Percentiles rank a stretch among this genome's conserved stretches.
Evolutionary conservation across 2,329 filamentous ascomycete species (phyloP).

Genomic region (Madurella mycetomatis): DNA sequence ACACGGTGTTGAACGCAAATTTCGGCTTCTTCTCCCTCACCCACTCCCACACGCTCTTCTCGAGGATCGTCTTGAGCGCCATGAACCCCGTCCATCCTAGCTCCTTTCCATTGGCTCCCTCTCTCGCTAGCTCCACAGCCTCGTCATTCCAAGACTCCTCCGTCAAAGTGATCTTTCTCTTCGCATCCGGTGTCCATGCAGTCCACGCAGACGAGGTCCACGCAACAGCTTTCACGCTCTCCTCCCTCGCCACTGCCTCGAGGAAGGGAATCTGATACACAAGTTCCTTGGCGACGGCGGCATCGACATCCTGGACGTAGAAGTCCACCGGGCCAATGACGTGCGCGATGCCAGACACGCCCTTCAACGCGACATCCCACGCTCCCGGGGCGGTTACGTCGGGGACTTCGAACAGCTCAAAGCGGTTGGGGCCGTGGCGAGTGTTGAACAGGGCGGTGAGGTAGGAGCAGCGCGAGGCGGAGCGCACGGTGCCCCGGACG

Average conservation of each 20-base stretch:
- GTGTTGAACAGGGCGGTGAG: conserved; percentile 23
- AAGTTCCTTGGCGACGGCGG: conserved; percentile 20
- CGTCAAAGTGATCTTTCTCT: conserved; percentile 22
- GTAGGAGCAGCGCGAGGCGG: conserved; percentile 28
- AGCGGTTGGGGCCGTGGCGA: conserved; percentile 25
- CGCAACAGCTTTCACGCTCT: conserved; percentile 28
- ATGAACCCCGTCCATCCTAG: conserved; percentile 30
- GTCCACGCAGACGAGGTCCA: conserved; percentile 33
- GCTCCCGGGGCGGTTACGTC: conserved; percentile 25
- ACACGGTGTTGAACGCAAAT: conserved; percentile 31
- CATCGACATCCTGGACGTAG: conserved; percentile 22
- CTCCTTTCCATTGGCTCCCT: conserved; percentile 11
- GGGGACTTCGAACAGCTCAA: conserved; percentile 30
- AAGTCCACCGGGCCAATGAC: conserved; percentile 26
- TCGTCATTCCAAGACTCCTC: conserved; percentile 32
- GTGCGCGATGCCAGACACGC: conserved; percentile 27
- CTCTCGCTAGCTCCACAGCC: conserved; percentile 23
- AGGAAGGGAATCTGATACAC: conserved; percentile 16
- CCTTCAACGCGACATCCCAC: conserved; percentile 24
- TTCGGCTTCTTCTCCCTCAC: conserved; percentile 27
- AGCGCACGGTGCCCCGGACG: conserved; percentile 39
- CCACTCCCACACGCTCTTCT: conserved; percentile 34
- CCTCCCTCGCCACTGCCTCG: conserved; percentile 15
- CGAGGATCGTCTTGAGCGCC: conserved; percentile 32
- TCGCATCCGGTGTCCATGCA: conserved; percentile 28